Evolutionary conservation across 2,329 filamentous ascomycete genomes (phyloP).

Genomic region (Scortechinia acanthostroma): DNA sequence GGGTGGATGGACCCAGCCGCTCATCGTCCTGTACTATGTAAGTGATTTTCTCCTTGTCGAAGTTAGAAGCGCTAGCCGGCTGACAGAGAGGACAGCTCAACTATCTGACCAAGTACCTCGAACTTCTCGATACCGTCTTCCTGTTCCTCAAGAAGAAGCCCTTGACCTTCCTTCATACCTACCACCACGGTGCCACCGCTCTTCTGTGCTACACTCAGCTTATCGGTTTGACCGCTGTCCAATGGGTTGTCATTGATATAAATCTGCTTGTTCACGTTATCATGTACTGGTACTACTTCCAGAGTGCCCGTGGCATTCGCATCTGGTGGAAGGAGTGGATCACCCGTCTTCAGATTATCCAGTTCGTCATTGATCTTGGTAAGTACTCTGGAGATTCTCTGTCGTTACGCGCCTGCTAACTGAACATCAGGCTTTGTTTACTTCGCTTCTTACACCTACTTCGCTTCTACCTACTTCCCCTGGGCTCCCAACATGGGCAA

Average conservation of each 20-base stretch:
- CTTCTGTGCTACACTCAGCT: slow-evolving; percentile 97
- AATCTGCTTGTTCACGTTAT: slow-evolving; percentile 93
- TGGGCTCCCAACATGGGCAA: slow-evolving; percentile 76
- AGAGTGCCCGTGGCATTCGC: slow-evolving; percentile 86
- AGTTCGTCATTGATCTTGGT: slow-evolving; percentile 96
- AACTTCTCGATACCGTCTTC: slow-evolving; percentile 92
- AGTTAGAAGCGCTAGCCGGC: slow-evolving; percentile 6
- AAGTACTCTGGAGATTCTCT: slow-evolving; percentile 24
- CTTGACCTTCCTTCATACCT: slow-evolving; percentile 96
- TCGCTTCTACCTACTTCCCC: slow-evolving; percentile 81
- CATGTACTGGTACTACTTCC: slow-evolving; percentile 99
- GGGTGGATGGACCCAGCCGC: slow-evolving; percentile 87
- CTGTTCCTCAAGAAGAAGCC: slow-evolving; percentile 99
- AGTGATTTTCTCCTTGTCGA: slow-evolving; percentile 26
- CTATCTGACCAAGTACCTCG: slow-evolving; percentile 96
- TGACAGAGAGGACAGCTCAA: slow-evolving; percentile 64
- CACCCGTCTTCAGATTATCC: slow-evolving; percentile 90
- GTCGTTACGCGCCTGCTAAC: too few relatives aligned
- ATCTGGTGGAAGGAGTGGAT: slow-evolving; percentile 99
- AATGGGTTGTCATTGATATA: slow-evolving; percentile 87
- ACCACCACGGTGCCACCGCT: slow-evolving; percentile 94
- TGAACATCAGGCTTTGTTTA: slow-evolving; percentile 86
- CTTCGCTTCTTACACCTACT: slow-evolving; percentile 99
- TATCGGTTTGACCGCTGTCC: slow-evolving; percentile 84
- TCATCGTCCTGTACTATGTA: slow-evolving; percentile 96